Evolutionary conservation across 768 basidiomycete genomes (phyloP).

Genomic region (Agaricus blazei): DNA sequence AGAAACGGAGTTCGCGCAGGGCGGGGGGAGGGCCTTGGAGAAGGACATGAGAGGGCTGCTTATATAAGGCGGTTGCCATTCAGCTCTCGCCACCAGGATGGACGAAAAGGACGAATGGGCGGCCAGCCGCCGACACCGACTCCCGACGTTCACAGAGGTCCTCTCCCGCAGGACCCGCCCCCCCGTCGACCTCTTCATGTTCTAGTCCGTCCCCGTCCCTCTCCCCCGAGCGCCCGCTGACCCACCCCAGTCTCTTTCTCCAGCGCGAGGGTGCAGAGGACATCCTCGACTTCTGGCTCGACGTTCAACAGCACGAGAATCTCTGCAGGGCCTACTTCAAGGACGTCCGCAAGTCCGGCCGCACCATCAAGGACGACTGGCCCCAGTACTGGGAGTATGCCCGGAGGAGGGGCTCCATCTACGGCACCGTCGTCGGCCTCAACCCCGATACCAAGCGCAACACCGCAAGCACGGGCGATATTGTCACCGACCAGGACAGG

Average conservation of each 20-base stretch:
- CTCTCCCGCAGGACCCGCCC: slow-evolving; percentile 86
- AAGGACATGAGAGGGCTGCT: slow-evolving; percentile 28
- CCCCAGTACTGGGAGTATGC: slow-evolving; percentile 98
- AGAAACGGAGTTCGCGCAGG: slow-evolving; percentile 73
- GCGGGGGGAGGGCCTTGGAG: slow-evolving; percentile 74
- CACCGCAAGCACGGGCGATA: slow-evolving; percentile 74
- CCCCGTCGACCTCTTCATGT: slow-evolving; percentile 98
- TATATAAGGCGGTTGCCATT: slow-evolving; percentile 33
- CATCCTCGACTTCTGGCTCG: slow-evolving; percentile 97
- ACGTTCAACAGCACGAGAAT: slow-evolving; percentile 99
- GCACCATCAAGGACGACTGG: slow-evolving; percentile 94
- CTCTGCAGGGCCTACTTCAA: slow-evolving; percentile 99
- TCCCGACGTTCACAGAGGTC: slow-evolving; percentile 89
- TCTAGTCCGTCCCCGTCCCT: slow-evolving; percentile 67
- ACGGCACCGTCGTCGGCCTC: slow-evolving; percentile 83
- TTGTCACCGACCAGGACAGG: slow-evolving; percentile 68
- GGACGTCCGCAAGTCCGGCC: slow-evolving; percentile 92
- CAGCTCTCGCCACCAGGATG: slow-evolving; percentile 28
- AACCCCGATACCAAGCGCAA: slow-evolving; percentile 71
- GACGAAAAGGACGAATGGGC: slow-evolving; percentile 76
- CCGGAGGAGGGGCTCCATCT: slow-evolving; percentile 85
- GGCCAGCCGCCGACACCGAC: slow-evolving; percentile 62
- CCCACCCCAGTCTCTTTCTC: slow-evolving; percentile 70
- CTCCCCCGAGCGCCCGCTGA: neutral
- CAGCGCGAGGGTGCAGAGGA: slow-evolving; percentile 96